A percentile compares a stretch with the other conserved stretches of the same genome.
Evolutionary conservation across 139 green algal species (phyloP).

Genomic region (Raphidocelis subcapitata): DNA sequence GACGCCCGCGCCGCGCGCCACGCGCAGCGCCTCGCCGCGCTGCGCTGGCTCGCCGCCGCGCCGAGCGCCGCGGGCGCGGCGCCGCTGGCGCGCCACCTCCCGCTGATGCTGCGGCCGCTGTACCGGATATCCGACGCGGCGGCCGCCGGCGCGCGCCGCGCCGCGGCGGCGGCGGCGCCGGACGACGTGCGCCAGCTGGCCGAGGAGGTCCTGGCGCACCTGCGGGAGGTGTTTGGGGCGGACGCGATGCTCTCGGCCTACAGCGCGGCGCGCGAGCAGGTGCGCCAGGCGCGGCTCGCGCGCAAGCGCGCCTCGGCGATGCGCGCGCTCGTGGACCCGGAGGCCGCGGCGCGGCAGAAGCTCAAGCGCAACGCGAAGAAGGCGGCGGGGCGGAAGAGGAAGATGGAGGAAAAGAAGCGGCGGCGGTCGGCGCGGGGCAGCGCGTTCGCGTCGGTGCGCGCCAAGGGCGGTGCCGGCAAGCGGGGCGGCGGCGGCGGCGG

Average conservation of each 20-base stretch:
- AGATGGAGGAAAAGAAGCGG: slow-evolving; percentile 68
- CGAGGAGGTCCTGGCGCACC: slow-evolving; percentile 74
- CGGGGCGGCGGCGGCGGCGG: neutral
- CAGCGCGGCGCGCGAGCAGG: slow-evolving; percentile 51
- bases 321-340: slow-evolving; percentile 73
- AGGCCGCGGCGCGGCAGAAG: slow-evolving; percentile 57
- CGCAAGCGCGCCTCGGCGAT: slow-evolving; percentile 49
- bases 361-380: slow-evolving; percentile 59
- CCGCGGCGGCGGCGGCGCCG: neutral
- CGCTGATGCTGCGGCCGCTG: slow-evolving; percentile 68
- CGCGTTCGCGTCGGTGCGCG: slow-evolving; percentile 8
- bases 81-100: slow-evolving; percentile 51
- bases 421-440: slow-evolving; percentile 31
- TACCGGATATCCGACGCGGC: slow-evolving; percentile 74
- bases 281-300: slow-evolving; percentile 40
- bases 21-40: slow-evolving; percentile 58
- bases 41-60: slow-evolving; percentile 79
- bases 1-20: slow-evolving; percentile 44
- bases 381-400: slow-evolving; percentile 60
- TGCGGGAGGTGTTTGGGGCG: slow-evolving; percentile 61
- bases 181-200: slow-evolving; percentile 46
- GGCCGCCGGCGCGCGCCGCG: neutral
- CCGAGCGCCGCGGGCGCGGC: slow-evolving; percentile 34
- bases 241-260: slow-evolving; percentile 73
- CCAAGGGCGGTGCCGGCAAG: neutral